A percentile compares a stretch with the other conserved stretches of the same genome.
These are phyloP conservation scores for Metschnikowia gruessii DNA, from an alignment of 805 yeast species.

Conservation along the genomic window DNA sequence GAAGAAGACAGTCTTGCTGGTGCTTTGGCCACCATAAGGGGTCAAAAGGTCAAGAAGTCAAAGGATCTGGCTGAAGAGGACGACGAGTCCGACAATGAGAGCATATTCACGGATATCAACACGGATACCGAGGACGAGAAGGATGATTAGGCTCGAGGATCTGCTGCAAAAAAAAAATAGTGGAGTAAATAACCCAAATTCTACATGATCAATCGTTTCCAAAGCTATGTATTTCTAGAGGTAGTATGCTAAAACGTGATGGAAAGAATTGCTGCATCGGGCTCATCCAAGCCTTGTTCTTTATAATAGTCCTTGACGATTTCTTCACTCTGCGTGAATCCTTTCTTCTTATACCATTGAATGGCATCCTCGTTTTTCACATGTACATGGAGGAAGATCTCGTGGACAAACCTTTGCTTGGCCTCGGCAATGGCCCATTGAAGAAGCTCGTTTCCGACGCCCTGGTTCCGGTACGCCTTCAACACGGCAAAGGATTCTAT, in stretches of 20 bases:
- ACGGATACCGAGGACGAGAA: constrained; percentile 43
- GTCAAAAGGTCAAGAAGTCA: constrained; percentile 49
- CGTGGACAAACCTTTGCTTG: constrained; percentile 50
- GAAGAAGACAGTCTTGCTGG: constrained; percentile 76
- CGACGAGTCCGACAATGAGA: constrained; percentile 38
- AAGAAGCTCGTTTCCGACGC: constrained; percentile 60
- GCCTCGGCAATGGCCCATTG: constrained; percentile 57
- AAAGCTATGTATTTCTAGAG: not conserved
- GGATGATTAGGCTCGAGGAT: constrained; percentile 21
- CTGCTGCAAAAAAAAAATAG: not conserved
- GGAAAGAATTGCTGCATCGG: constrained; percentile 46
- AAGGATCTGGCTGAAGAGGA: constrained; percentile 35
- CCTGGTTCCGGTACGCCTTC: constrained; percentile 55
- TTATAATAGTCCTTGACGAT: constrained; percentile 48
- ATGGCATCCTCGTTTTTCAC: constrained; percentile 39
- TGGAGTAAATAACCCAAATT: not conserved
- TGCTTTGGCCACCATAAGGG: constrained; percentile 66
- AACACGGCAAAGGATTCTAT: constrained; percentile 69
- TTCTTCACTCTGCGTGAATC: constrained; percentile 41
- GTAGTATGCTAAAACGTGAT: constrained; percentile 23
- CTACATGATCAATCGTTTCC: not conserved
- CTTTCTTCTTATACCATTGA: constrained; percentile 51
- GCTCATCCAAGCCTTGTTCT: constrained; percentile 41
- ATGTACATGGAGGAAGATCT: constrained; percentile 54
- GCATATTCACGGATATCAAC: constrained; percentile 44